Base-by-base conservation (phyloP, 495 filamentous ascomycete species). In the Jackrogersella minutella region DNA sequence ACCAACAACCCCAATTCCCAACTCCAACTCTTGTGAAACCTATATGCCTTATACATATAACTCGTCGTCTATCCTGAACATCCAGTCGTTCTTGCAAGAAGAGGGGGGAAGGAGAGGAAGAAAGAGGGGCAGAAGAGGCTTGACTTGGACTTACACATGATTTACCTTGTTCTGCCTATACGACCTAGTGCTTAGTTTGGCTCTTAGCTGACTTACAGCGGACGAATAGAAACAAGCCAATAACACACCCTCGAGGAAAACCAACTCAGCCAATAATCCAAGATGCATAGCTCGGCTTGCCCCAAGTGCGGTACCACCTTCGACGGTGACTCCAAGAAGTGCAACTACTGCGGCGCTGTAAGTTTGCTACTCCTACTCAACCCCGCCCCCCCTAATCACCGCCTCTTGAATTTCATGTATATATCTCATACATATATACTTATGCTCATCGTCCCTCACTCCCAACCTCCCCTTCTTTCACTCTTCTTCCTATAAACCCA, bases 301-400 rank as follows among this genome's bases (percentile, higher is more conserved):
- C 81, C 81, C 76, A 84, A 81, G 76, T 84, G 81, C 77, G 79
- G 80, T 51, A 68, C 69, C 70, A 62, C 66, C 58, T 73, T 75
- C 53, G 69, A 73, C 52, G 76, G 78, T 52, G 61, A 67, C 13
- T 17, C 36, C 70, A 84, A 84, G 80, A 73, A 76, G 40, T 84
- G 81, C 78, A 68, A 67, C 39, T 65, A 74, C 17, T 83, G 81
- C 78, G 80, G 81, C 14, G 80, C 81, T 64, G 81, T 83, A 78
- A 74, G 81, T 76, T 11, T 19, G 5, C 2, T 1, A 13, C 19
- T 31, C 8, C 34, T 40, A 1, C 30, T 4, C 36, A 3, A 1
- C 30, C 22, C 3, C 31, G n/a, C 30, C 21, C 2, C n/a, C 21
- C 43, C 52, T 8, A 14, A 16, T 34, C 16, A 33, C 14, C 6